phyloP scores from a whole-genome alignment of 352 stramenopile genomes.

The Globisporangium camurandrum region DNA sequence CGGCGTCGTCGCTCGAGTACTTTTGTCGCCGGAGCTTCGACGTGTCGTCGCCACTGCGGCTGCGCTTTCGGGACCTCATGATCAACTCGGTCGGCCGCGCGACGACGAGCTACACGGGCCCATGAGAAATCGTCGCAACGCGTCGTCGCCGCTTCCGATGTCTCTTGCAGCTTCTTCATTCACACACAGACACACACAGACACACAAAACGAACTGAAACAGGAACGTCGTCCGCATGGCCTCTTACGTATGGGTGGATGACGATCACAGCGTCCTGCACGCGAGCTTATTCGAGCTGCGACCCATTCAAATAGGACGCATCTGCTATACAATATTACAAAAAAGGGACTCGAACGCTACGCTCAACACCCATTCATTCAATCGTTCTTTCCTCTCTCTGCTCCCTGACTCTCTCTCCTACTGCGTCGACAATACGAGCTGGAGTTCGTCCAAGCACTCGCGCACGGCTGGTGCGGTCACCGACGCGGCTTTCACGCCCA shows the following conservation, averaged over 20 bases:
- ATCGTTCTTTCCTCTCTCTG: too few relatives aligned
- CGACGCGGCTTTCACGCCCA: conserved; percentile 32
- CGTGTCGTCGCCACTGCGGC: conserved; percentile 52
- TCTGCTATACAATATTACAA: too few relatives aligned
- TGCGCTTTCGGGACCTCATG: conserved; percentile 54
- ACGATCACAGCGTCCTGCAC: too few relatives aligned
- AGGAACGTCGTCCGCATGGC: background rate
- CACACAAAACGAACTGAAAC: background rate
- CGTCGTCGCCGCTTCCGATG: background rate
- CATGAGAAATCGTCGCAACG: background rate
- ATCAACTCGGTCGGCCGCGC: conserved; percentile 39
- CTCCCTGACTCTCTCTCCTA: background rate
- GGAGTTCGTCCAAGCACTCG: conserved; percentile 53
- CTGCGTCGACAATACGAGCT: conserved; percentile 20
- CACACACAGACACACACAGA: background rate
- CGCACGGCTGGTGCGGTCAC: conserved; percentile 34
- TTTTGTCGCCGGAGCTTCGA: conserved; percentile 66
- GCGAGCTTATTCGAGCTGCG: too few relatives aligned
- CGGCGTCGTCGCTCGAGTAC: conserved; percentile 31
- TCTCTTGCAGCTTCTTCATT: background rate
- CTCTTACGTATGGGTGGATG: background rate
- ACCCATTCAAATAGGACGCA: too few relatives aligned
- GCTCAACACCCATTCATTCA: too few relatives aligned
- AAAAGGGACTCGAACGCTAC: too few relatives aligned
- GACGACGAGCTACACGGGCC: conserved; percentile 46